Evolutionary conservation across 1,284 basidiomycete genomes (phyloP), one percentile per base, ranked within the genome.

Genomic region (Cerrena zonata): DNA sequence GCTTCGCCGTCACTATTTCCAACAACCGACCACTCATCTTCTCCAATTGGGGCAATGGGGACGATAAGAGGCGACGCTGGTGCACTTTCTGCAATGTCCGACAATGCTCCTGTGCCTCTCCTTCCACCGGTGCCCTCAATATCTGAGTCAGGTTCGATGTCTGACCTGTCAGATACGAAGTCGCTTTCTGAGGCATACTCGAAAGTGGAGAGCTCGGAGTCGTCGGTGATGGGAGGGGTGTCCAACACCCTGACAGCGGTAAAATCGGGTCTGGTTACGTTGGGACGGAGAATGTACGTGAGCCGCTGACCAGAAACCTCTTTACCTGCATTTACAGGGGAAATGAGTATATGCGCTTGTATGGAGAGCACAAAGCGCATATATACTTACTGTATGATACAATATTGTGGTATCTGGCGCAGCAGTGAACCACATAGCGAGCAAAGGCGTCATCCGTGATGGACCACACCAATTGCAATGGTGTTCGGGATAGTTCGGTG

Each of bases 361-460:
- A 25, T n/a, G 48, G 21, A 25, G 2, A 34, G 15, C 41, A n/a
- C n/a, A n/a, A n/a, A n/a, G n/a, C n/a, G n/a, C 5, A 24, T 13
- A 44, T 23, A 43, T 19, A 76, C 86, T 60, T 64, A 88, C 88
- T 90, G 72, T 82, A 91, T 66, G 84, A 86, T 56, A 90, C 82
- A 49, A 90, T 67, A 51, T 81, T 80, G 62, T 90, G 79, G 65
- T 85, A 90, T 36, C 88, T 73, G 42, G 87, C 86, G 54, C 85
- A 84, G 57, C 87, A 90, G 57, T 91, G 88, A 5, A 90, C 80
- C 44, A 90, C 77, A 60, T 88, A 90, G 34, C 88, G 73, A 26
- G 82, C 80, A 69, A 89, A 89, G 0, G 79, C 71, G 60, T 88
- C 84, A 49, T 84, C 76, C 2, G 73, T 58, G 51, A 84, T 79